Evolutionary conservation across 2,329 filamentous ascomycete species (phyloP).

Genomic region (Colletotrichum sp.): DNA sequence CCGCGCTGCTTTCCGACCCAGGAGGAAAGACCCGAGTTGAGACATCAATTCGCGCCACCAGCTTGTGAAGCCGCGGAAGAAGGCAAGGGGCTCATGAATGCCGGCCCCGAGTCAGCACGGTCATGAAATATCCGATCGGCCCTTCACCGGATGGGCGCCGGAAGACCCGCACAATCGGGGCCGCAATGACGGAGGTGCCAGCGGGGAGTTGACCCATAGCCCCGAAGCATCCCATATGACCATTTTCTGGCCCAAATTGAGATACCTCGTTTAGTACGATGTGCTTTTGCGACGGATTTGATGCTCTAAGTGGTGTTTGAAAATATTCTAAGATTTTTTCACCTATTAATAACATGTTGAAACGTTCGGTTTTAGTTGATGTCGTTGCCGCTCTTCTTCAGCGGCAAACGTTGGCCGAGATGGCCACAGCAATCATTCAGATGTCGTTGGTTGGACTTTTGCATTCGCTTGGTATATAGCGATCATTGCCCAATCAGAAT

Average conservation of each 20-base stretch:
- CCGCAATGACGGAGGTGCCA: background rate
- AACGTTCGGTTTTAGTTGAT: too few relatives aligned
- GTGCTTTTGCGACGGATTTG: too few relatives aligned
- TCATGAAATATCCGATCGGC: background rate
- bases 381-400: too few relatives aligned
- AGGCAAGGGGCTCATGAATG: background rate
- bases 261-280: too few relatives aligned
- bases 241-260: accelerated
- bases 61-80: background rate
- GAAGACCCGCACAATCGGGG: background rate
- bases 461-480: too few relatives aligned
- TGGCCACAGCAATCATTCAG: too few relatives aligned
- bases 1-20: background rate
- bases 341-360: too few relatives aligned
- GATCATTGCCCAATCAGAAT: background rate
- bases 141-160: accelerated
- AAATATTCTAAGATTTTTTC: too few relatives aligned
- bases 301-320: too few relatives aligned
- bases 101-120: background rate
- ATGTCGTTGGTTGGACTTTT: too few relatives aligned
- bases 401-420: too few relatives aligned
- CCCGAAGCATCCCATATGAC: background rate
- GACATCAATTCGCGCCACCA: background rate
- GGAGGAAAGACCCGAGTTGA: accelerated
- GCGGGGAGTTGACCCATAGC: accelerated